Evolutionary conservation across 805 yeast species (phyloP).

Genomic region (Cyberlindnera xishuangbannaensis): DNA sequence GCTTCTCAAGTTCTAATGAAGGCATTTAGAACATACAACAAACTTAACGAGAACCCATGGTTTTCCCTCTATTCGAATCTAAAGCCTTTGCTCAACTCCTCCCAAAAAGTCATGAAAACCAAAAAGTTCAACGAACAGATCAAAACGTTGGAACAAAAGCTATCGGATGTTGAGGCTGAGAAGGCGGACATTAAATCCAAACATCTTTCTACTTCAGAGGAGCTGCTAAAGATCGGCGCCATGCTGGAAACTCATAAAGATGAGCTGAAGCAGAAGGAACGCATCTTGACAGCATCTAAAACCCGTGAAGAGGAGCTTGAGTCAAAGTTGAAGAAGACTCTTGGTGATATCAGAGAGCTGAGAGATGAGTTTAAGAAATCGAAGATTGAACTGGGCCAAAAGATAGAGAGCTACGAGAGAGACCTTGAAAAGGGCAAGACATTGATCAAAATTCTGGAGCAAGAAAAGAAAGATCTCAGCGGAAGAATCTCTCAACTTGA

Average conservation of each 20-base stretch:
- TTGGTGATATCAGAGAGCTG: constrained; percentile 21
- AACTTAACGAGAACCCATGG: constrained; percentile 64
- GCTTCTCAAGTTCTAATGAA: constrained; percentile 65
- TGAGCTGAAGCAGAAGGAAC: constrained; percentile 42
- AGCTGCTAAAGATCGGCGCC: constrained; percentile 27
- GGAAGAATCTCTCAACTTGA: constrained; percentile 19
- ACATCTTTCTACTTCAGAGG: constrained; percentile 23
- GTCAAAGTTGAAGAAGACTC: constrained; percentile 20
- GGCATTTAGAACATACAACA: constrained; percentile 50
- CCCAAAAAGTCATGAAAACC: constrained; percentile 52
- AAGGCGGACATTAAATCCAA: constrained; percentile 26
- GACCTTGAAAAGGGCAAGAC: constrained; percentile 25
- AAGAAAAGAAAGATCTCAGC: constrained; percentile 19
- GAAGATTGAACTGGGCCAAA: constrained; percentile 25
- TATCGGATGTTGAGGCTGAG: constrained; percentile 32
- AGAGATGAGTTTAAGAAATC: constrained; percentile 23
- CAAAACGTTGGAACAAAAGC: constrained; percentile 40
- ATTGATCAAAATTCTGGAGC: constrained; percentile 17
- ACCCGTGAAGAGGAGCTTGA: constrained; percentile 32
- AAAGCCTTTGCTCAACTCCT: constrained; percentile 69
- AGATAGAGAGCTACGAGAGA: constrained; percentile 18
- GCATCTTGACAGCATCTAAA: constrained; percentile 37
- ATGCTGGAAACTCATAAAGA: constrained; percentile 35
- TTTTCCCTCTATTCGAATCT: constrained; percentile 61
- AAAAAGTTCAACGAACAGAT: constrained; percentile 54